Evolutionary conservation across 345 rosid genomes (phyloP).

Genomic region (Acer negundo): DNA sequence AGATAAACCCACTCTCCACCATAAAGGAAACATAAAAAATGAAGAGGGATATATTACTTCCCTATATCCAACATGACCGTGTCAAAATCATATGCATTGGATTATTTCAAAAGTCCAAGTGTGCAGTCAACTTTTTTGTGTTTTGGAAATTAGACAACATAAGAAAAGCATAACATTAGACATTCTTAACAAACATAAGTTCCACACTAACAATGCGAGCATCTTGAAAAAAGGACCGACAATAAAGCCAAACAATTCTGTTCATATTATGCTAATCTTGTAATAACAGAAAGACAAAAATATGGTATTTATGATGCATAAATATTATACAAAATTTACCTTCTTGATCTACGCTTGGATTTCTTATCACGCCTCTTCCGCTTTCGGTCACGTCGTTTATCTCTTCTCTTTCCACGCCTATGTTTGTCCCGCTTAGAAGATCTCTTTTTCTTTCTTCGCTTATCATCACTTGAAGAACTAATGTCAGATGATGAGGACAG

Average conservation of each 20-base stretch:
- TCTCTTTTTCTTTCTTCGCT: conserved; percentile 76
- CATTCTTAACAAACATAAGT: not conserved
- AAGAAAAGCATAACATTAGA: not conserved
- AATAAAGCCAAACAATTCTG: not conserved
- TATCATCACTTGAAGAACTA: conserved; percentile 90
- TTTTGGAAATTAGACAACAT: not conserved
- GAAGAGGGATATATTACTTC: not conserved
- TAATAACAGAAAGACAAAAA: not conserved
- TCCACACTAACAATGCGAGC: not conserved
- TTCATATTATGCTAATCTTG: not conserved
- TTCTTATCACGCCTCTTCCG: conserved; percentile 66
- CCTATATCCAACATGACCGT: too few relatives aligned
- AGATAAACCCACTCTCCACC: not conserved
- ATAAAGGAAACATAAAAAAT: not conserved
- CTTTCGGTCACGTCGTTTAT: conserved; percentile 75
- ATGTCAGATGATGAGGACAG: conserved; percentile 66
- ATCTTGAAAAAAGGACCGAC: not conserved
- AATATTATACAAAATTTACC: conserved; percentile 39
- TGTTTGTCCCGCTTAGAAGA: conserved; percentile 72
- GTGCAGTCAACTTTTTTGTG: too few relatives aligned
- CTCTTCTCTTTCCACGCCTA: conserved; percentile 70
- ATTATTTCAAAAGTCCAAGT: too few relatives aligned
- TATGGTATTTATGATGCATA: not conserved
- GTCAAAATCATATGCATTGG: too few relatives aligned
- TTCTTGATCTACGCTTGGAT: conserved; percentile 75